phyloP scores from a whole-genome alignment of 176 grass and related monocot genomes.

The Oryza meridionalis region DNA sequence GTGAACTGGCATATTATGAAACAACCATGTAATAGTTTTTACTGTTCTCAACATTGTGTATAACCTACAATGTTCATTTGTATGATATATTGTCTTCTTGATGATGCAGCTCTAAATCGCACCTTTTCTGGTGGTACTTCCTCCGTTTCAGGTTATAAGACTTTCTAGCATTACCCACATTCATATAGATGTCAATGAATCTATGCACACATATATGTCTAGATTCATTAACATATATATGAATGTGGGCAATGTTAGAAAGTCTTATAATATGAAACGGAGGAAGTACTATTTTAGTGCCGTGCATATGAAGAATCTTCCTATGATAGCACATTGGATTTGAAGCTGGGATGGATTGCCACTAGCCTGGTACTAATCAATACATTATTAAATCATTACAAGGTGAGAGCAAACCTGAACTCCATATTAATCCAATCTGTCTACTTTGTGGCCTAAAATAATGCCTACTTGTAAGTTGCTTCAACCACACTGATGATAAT shows the following conservation, averaged over 20 bases:
- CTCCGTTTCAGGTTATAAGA: too few relatives aligned
- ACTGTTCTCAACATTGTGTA: background rate
- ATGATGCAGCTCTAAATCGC: background rate
- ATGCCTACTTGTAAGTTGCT: constrained; percentile 23
- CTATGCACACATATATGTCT: too few relatives aligned
- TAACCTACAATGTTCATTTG: background rate
- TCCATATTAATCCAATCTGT: constrained; percentile 36
- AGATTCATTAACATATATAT: too few relatives aligned
- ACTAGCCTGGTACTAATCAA: constrained; percentile 44
- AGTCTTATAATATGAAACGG: too few relatives aligned
- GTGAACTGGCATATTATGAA: background rate
- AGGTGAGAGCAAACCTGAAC: constrained; percentile 31
- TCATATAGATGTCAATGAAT: too few relatives aligned
- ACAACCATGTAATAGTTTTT: background rate
- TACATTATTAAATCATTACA: constrained; percentile 29
- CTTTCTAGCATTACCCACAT: too few relatives aligned
- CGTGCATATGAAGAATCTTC: constrained; percentile 27
- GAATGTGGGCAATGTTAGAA: too few relatives aligned
- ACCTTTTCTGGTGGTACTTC: constrained; percentile 22
- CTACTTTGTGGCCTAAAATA: constrained; percentile 29
- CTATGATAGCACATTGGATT: constrained; percentile 27
- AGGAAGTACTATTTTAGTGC: constrained; percentile 28
- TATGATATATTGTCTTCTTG: background rate
- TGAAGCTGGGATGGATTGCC: constrained; percentile 22
- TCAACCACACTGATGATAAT: constrained; percentile 12